These are phyloP conservation scores for Hymenotorrendiella dingleyae DNA, from an alignment of 2,329 filamentous ascomycete species.

Conservation along the genomic window DNA sequence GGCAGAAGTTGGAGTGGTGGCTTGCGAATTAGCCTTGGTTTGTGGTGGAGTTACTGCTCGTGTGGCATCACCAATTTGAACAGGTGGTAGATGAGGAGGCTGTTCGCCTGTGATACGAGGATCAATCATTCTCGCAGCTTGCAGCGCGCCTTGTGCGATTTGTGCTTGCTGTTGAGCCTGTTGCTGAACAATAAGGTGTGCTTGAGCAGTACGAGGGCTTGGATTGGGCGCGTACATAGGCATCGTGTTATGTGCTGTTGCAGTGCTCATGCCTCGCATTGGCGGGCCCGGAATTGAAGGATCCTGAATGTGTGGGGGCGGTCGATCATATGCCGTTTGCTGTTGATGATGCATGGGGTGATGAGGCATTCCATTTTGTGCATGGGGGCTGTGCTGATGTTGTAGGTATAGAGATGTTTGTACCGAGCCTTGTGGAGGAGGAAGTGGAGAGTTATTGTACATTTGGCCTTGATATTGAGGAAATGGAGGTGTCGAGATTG, in stretches of 20 bases:
- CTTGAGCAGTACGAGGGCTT: constrained; percentile 36
- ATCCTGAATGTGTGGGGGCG: constrained; percentile 31
- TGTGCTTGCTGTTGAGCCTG: constrained; percentile 23
- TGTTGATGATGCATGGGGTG: constrained; percentile 14
- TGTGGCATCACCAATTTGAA: constrained; percentile 13
- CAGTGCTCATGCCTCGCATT: constrained; percentile 24
- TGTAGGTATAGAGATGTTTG: constrained; percentile 28
- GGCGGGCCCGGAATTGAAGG: constrained; percentile 29
- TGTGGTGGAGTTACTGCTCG: constrained; percentile 23
- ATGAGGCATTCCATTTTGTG: constrained; percentile 13
- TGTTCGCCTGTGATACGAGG: constrained; percentile 18
- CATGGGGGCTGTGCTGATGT: constrained; percentile 25
- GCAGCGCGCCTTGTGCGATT: constrained; percentile 25
- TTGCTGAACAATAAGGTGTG: constrained; percentile 31
- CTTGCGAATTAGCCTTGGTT: constrained; percentile 12
- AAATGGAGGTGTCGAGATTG: constrained; percentile 47
- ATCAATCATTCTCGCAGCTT: constrained; percentile 23
- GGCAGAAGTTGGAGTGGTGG: constrained; percentile 17
- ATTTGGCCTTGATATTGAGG: constrained; percentile 32
- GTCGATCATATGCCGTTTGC: constrained; percentile 29
- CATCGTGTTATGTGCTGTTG: constrained; percentile 22
- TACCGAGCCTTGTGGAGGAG: constrained; percentile 28
- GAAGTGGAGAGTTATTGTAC: constrained; percentile 34
- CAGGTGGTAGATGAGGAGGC: constrained; percentile 14
- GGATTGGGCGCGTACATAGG: constrained; percentile 31